Evolutionary conservation across 164 flowering plant species (phyloP).

Genomic region (Hamamelis virginiana): DNA sequence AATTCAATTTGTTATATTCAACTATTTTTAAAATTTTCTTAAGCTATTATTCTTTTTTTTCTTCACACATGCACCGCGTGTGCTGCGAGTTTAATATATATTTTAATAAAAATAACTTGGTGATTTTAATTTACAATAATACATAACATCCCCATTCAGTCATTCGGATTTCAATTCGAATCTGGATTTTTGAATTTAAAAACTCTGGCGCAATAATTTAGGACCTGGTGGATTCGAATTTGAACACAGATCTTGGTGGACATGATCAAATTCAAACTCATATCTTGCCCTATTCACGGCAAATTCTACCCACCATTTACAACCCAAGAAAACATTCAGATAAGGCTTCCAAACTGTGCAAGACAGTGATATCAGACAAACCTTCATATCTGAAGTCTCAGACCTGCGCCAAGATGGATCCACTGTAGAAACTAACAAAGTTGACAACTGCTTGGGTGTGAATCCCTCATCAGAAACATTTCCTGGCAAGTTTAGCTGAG

Average conservation of each 20-base stretch:
- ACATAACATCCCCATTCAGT: no score
- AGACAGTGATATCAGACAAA: constrained; percentile 18
- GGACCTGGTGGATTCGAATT: not conserved
- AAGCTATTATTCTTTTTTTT: no score
- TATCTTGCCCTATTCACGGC: not conserved
- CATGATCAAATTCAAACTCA: not conserved
- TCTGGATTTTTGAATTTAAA: no score
- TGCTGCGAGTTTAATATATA: no score
- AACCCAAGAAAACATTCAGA: not conserved
- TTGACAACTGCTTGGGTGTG: constrained; percentile 58
- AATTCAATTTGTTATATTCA: no score
- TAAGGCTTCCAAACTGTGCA: not conserved
- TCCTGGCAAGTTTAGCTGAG: constrained; percentile 90
- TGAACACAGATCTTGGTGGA: not conserved
- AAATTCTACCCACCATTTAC: not conserved
- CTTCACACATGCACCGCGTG: no score
- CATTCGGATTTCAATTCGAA: no score
- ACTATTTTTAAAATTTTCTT: no score
- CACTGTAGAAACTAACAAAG: constrained; percentile 58
- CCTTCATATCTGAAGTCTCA: constrained; percentile 82
- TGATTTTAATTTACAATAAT: no score
- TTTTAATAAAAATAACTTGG: no score
- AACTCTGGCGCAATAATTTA: not conserved
- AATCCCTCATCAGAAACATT: constrained; percentile 59
- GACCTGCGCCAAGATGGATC: constrained; percentile 69